A percentile compares a stretch with the other conserved stretches of the same genome.
Conservation (phyloP, 2,329 filamentous ascomycete species). For the Colletotrichum truncatum region DNA sequence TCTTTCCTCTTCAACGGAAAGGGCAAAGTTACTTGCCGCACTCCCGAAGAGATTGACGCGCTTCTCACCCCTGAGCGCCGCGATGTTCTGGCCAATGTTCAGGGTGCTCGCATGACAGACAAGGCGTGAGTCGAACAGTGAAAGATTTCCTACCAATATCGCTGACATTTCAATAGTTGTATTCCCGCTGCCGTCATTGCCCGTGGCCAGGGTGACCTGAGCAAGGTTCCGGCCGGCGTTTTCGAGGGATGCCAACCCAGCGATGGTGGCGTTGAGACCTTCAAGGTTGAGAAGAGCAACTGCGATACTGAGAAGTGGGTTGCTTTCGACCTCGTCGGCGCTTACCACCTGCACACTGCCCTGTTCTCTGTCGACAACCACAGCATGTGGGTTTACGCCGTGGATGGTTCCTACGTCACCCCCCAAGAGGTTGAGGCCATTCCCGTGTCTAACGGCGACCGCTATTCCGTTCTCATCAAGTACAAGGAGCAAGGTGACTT, state of each 20-base stretch:
- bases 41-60: slow-evolving; percentile 51
- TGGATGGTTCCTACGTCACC: slow-evolving; percentile 63
- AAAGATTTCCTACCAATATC: not conserved
- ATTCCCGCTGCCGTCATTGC: slow-evolving; percentile 51
- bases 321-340: slow-evolving; percentile 65
- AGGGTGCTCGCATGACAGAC: slow-evolving; percentile 45
- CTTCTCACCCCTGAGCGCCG: slow-evolving; percentile 44
- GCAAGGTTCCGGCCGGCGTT: slow-evolving; percentile 49
- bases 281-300: slow-evolving; percentile 41
- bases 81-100: slow-evolving; percentile 37
- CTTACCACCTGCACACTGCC: slow-evolving; percentile 55
- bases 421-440: slow-evolving; percentile 47
- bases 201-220: slow-evolving; percentile 40
- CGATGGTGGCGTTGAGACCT: slow-evolving; percentile 51
- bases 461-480: slow-evolving; percentile 60
- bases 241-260: slow-evolving; percentile 58
- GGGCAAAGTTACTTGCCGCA: slow-evolving; percentile 62
- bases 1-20: slow-evolving; percentile 71
- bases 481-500: slow-evolving; percentile 59
- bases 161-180: slow-evolving; percentile 37
- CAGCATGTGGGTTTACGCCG: slow-evolving; percentile 61
- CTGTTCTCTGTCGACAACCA: slow-evolving; percentile 62
- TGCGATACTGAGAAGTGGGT: slow-evolving; percentile 55
- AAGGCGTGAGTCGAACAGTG: slow-evolving; percentile 44
- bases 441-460: slow-evolving; percentile 58